A percentile compares a stretch with the other conserved stretches of the same genome.
Evolutionary conservation across 164 flowering plant species (phyloP).

Genomic region (Magnolia changhungtana): DNA sequence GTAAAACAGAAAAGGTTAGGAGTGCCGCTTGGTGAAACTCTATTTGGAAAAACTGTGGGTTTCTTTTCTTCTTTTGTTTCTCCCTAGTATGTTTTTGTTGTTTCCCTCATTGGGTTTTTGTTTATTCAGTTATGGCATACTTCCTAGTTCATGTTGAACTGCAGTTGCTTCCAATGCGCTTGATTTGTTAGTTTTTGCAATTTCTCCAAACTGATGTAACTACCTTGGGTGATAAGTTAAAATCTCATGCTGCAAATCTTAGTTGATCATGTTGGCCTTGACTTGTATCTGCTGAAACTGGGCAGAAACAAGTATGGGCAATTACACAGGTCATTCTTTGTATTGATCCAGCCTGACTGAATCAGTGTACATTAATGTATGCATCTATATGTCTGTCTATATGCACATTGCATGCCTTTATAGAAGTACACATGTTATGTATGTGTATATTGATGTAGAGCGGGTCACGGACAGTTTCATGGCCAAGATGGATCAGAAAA

Average conservation of each 20-base stretch:
- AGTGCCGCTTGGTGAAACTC: constrained; percentile 72
- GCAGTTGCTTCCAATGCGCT: neutral
- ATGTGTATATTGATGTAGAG: neutral
- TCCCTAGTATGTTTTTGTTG: neutral
- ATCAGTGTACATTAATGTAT: neutral
- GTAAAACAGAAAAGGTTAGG: constrained; percentile 62
- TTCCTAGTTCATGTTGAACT: neutral
- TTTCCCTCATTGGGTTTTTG: neutral
- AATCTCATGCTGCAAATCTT: neutral
- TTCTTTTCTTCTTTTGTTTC: neutral
- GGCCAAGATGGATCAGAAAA: no score
- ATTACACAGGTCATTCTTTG: neutral
- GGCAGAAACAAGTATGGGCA: neutral
- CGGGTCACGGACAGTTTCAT: no score
- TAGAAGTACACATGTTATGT: neutral
- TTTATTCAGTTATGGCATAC: neutral
- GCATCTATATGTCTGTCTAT: neutral
- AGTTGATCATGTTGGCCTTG: neutral
- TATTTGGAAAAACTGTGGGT: constrained; percentile 80
- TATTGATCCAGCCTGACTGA: neutral
- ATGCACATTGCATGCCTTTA: neutral
- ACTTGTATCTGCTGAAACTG: neutral
- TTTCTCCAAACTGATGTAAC: neutral
- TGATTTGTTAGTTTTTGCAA: neutral
- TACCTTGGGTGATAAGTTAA: neutral